A percentile compares a stretch with the other conserved stretches of the same genome.
Conservation (phyloP, 345 rosid genomes). For the Aquilaria malaccensis region DNA sequence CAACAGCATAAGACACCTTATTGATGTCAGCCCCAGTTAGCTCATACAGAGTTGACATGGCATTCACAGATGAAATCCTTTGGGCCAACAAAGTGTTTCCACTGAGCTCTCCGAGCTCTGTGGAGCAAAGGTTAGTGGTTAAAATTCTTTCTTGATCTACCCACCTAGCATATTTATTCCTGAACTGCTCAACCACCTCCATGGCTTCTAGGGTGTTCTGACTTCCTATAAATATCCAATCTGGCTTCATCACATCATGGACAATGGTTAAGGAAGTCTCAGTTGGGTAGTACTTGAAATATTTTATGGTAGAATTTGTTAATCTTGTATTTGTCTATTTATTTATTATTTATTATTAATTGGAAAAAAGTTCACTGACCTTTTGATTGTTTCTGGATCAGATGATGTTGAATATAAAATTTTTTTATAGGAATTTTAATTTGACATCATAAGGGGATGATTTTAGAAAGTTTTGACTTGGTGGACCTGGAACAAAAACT, state of each 20-base stretch:
- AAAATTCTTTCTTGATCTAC: conserved; percentile 58
- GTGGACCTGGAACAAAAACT: too few relatives aligned
- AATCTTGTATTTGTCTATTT: too few relatives aligned
- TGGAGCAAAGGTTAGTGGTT: conserved; percentile 78
- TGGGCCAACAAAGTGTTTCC: conserved; percentile 88
- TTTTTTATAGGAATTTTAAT: too few relatives aligned
- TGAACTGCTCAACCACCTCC: conserved; percentile 54
- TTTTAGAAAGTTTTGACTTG: too few relatives aligned
- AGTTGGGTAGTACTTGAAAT: too few relatives aligned
- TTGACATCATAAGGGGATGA: too few relatives aligned
- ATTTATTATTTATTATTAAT: too few relatives aligned
- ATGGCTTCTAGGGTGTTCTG: conserved; percentile 66
- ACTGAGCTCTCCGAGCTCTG: conserved; percentile 85
- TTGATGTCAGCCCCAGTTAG: conserved; percentile 77
- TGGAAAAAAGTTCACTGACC: too few relatives aligned
- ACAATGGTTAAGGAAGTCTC: conserved; percentile 43
- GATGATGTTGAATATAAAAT: too few relatives aligned
- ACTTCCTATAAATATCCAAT: conserved; percentile 79
- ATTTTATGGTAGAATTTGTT: too few relatives aligned
- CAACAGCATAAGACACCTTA: conserved; percentile 61
- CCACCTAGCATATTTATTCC: conserved; percentile 78
- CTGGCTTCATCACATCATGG: conserved; percentile 59
- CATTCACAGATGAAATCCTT: conserved; percentile 77
- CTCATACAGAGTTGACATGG: conserved; percentile 83
- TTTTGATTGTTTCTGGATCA: too few relatives aligned